These are phyloP conservation scores for Fusarium humuli DNA, from an alignment of 2,329 filamentous ascomycete genomes.

Conservation along the genomic window DNA sequence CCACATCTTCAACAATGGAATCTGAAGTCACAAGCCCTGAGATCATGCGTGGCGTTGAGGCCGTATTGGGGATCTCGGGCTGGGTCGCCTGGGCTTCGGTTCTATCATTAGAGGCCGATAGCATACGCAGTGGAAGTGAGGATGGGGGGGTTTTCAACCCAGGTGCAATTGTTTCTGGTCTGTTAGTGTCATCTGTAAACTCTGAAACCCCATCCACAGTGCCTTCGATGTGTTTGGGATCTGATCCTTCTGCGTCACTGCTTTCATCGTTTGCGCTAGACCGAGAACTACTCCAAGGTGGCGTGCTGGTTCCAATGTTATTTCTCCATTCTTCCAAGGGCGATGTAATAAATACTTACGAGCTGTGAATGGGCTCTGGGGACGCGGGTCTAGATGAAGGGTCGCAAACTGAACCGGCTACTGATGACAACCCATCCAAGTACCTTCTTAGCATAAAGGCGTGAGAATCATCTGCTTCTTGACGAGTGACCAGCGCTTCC, in stretches of 20 bases:
- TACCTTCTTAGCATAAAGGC: conserved; percentile 4
- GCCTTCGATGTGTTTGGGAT: neutral
- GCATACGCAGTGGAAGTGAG: neutral
- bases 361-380: neutral
- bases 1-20: neutral
- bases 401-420: conserved; percentile 5
- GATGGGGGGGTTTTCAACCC: neutral
- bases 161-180: neutral
- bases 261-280: neutral
- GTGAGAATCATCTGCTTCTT: neutral
- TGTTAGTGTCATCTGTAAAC: neutral
- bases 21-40: neutral
- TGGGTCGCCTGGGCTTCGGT: neutral
- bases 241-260: neutral
- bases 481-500: neutral
- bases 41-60: neutral
- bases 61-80: neutral
- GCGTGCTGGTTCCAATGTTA: neutral
- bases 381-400: neutral
- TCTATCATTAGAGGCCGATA: neutral
- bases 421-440: conserved; percentile 6
- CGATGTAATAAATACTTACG: neutral
- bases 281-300: neutral
- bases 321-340: neutral
- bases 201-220: neutral